A percentile compares a stretch with the other conserved stretches of the same genome.
Conservation (phyloP, 257 asterid genomes). For the Lithospermum erythrorhizon region DNA sequence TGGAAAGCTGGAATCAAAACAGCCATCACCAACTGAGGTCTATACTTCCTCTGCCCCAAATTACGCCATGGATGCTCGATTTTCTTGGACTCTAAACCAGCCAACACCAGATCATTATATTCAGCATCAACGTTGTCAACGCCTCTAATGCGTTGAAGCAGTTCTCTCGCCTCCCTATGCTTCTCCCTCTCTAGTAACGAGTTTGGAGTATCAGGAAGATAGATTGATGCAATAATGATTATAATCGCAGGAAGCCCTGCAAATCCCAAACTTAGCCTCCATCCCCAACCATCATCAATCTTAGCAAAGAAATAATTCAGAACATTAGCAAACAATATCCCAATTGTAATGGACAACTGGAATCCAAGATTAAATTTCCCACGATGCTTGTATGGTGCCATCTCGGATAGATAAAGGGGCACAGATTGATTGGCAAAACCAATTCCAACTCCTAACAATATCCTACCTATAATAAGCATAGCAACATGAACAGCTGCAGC, state of each 20-base stretch:
- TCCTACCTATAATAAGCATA: slow-evolving; percentile 74
- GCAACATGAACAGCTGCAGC: slow-evolving; percentile 45
- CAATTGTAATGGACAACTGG: slow-evolving; percentile 42
- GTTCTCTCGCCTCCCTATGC: slow-evolving; percentile 35
- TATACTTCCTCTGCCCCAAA: slow-evolving; percentile 41
- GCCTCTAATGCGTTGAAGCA: slow-evolving; percentile 46
- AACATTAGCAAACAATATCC: slow-evolving; percentile 34
- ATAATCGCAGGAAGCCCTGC: slow-evolving; percentile 73
- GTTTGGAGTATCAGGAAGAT: slow-evolving; percentile 83
- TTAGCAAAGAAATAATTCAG: slow-evolving; percentile 43
- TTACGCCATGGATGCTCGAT: slow-evolving; percentile 71
- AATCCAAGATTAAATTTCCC: slow-evolving; percentile 51
- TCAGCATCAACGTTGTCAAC: slow-evolving; percentile 48
- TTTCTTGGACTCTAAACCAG: slow-evolving; percentile 47
- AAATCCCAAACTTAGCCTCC: slow-evolving; percentile 76
- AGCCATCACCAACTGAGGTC: slow-evolving; percentile 78
- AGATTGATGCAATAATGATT: slow-evolving; percentile 46
- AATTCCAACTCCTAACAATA: slow-evolving; percentile 67
- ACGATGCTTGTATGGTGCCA: slow-evolving; percentile 54
- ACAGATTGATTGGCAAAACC: slow-evolving; percentile 81
- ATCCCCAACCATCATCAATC: slow-evolving; percentile 50
- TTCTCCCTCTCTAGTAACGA: slow-evolving; percentile 67
- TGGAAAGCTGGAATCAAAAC: slow-evolving; percentile 56
- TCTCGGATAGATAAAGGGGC: slow-evolving; percentile 51
- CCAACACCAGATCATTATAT: slow-evolving; percentile 50